Evolutionary conservation across 345 rosid genomes (phyloP).

Genomic region (Citrus cavaleriei): DNA sequence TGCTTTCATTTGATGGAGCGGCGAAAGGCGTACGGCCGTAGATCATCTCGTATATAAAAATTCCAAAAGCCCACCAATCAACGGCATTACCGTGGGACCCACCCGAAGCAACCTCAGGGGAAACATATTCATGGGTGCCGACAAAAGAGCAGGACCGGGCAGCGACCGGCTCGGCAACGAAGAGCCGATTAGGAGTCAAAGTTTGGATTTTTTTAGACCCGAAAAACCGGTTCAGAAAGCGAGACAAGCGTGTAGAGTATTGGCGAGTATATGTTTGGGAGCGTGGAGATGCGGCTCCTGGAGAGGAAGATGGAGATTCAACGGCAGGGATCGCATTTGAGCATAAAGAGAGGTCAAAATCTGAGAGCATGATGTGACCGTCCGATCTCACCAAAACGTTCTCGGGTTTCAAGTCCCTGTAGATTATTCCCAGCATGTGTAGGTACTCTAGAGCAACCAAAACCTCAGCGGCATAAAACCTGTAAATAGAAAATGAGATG

Average conservation of each 20-base stretch:
- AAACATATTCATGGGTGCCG: constrained; percentile 94
- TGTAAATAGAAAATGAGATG: constrained; percentile 14
- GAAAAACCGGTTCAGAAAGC: constrained; percentile 48
- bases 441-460: constrained; percentile 90
- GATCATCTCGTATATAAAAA: constrained; percentile 79
- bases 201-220: constrained; percentile 67
- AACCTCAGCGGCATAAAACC: constrained; percentile 93
- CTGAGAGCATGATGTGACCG: constrained; percentile 99
- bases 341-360: constrained; percentile 83
- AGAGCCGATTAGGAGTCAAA: constrained; percentile 38
- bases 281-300: constrained; percentile 29
- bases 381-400: constrained; percentile 84
- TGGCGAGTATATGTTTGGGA: constrained; percentile 20
- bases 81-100: constrained; percentile 90
- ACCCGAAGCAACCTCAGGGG: constrained; percentile 93
- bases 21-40: constrained; percentile 86
- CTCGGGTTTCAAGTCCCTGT: constrained; percentile 95
- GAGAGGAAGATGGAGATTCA: constrained; percentile 57
- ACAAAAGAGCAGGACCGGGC: constrained; percentile 91
- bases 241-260: constrained; percentile 33
- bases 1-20: constrained; percentile 64
- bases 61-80: constrained; percentile 96
- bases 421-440: constrained; percentile 90
- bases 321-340: constrained; percentile 82
- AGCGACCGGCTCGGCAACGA: constrained; percentile 90